Conservation (phyloP, 345 rosid species). For the Populus davidiana region DNA sequence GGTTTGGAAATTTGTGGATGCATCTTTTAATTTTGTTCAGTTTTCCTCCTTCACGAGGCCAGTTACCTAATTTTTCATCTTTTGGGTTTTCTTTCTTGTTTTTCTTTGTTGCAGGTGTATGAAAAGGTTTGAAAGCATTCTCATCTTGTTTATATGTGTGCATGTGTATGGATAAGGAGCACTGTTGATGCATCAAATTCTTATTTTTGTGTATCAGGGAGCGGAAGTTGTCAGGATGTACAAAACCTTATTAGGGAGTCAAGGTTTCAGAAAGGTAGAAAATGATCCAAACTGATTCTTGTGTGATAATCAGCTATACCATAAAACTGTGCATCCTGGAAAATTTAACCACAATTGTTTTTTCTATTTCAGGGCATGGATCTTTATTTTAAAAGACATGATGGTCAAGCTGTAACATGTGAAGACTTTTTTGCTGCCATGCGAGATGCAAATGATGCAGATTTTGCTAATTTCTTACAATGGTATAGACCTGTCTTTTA, state of each 20-base stretch:
- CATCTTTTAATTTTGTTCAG: not conserved
- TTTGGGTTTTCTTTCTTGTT: slow-evolving; percentile 18
- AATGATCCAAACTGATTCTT: not conserved
- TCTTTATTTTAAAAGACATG: slow-evolving; percentile 92
- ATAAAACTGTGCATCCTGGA: slow-evolving; percentile 2
- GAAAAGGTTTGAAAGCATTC: slow-evolving; percentile 52
- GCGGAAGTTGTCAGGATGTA: slow-evolving; percentile 99
- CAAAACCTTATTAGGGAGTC: slow-evolving; percentile 87
- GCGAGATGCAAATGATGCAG: slow-evolving; percentile 94
- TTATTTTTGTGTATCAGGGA: slow-evolving; percentile 51
- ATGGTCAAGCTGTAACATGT: slow-evolving; percentile 97
- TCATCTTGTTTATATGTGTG: not conserved
- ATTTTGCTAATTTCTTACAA: slow-evolving; percentile 85
- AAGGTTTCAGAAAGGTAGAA: slow-evolving; percentile 88
- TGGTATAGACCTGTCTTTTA: slow-evolving; percentile 48
- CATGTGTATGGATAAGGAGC: not conserved
- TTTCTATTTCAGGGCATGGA: slow-evolving; percentile 73
- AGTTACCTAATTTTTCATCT: slow-evolving; percentile 20
- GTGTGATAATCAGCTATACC: not conserved
- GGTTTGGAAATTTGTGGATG: slow-evolving; percentile 15
- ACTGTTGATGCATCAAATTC: not conserved
- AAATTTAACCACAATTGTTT: not conserved
- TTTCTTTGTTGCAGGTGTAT: slow-evolving; percentile 63
- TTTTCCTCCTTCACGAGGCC: slow-evolving; percentile 11
- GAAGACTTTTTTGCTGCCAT: slow-evolving; percentile 96